A percentile compares a stretch with the other conserved stretches of the same genome.
phyloP scores from a whole-genome alignment of 1,284 basidiomycete genomes.

The Cutaneotrichosporon sp. region DNA sequence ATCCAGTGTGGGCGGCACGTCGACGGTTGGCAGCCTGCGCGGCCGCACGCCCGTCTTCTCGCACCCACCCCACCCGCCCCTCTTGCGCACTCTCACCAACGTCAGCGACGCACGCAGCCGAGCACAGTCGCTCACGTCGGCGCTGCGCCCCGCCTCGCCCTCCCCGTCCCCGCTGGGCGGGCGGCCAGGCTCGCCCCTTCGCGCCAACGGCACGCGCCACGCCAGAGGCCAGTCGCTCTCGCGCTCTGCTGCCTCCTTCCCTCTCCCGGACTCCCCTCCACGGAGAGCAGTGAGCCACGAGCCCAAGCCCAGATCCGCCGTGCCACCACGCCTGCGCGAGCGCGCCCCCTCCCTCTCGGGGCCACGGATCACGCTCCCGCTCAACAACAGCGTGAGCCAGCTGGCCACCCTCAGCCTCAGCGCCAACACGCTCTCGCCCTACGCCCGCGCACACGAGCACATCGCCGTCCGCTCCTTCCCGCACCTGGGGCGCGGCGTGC shows the following conservation, averaged over 20 bases:
- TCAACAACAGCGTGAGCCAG: constrained; percentile 76
- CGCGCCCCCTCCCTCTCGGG: constrained; percentile 10
- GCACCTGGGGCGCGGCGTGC: constrained; percentile 50
- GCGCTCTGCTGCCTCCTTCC: background rate
- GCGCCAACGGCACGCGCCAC: background rate
- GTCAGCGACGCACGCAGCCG: background rate
- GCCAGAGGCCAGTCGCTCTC: background rate
- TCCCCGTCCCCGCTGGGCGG: background rate
- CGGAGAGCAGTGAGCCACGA: background rate
- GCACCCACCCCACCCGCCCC: background rate
- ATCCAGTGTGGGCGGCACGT: constrained; percentile 46
- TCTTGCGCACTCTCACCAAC: constrained; percentile 6
- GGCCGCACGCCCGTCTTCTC: constrained; percentile 8
- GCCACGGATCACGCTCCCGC: constrained; percentile 64
- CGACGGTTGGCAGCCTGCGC: constrained; percentile 30
- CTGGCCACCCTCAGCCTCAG: constrained; percentile 77
- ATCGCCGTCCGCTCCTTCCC: constrained; percentile 86
- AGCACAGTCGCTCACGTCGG: background rate
- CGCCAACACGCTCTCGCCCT: constrained; percentile 87
- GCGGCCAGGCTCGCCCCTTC: background rate
- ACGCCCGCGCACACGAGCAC: constrained; percentile 81
- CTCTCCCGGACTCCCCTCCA: background rate
- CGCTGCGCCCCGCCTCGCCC: background rate
- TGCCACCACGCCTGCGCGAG: constrained; percentile 1
- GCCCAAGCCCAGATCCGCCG: background rate